Evolutionary conservation across 2,329 filamentous ascomycete species (phyloP).

Genomic region (Colletotrichum gigasporum): DNA sequence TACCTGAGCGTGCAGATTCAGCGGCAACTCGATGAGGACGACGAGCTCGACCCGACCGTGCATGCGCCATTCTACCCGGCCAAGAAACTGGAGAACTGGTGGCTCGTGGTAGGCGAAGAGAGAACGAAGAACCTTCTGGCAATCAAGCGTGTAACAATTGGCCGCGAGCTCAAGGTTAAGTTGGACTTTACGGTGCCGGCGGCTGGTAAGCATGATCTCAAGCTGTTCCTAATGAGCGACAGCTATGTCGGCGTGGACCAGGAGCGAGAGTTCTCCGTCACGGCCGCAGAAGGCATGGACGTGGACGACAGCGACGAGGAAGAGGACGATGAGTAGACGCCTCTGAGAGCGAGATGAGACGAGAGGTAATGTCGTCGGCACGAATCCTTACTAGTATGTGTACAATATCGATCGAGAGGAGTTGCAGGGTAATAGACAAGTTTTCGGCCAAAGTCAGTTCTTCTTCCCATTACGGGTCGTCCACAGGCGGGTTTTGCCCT

Average conservation of each 20-base stretch:
- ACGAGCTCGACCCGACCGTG: constrained; percentile 79
- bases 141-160: constrained; percentile 94
- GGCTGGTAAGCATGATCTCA: constrained; percentile 86
- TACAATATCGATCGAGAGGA: constrained; percentile 30
- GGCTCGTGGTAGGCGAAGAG: constrained; percentile 95
- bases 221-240: constrained; percentile 95
- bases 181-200: constrained; percentile 90
- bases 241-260: constrained; percentile 98
- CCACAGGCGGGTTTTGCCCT: constrained; percentile 30
- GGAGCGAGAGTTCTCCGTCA: constrained; percentile 87
- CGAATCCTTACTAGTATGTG: constrained; percentile 18
- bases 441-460: constrained; percentile 8
- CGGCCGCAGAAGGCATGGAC: constrained; percentile 91
- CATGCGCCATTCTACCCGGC: constrained; percentile 94
- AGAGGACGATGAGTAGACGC: constrained; percentile 63
- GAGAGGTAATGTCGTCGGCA: constrained; percentile 15
- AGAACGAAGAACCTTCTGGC: constrained; percentile 86
- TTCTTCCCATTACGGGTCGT: neutral
- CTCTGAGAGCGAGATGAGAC: too few species aligned
- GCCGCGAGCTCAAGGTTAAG: constrained; percentile 77
- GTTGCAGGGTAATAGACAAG: constrained; percentile 27
- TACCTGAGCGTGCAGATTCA: constrained; percentile 87
- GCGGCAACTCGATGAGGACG: constrained; percentile 79
- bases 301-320: constrained; percentile 90
- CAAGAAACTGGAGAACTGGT: constrained; percentile 98